phyloP scores from a whole-genome alignment of 2,329 filamentous ascomycete species.

The Scytalidium sp. region DNA sequence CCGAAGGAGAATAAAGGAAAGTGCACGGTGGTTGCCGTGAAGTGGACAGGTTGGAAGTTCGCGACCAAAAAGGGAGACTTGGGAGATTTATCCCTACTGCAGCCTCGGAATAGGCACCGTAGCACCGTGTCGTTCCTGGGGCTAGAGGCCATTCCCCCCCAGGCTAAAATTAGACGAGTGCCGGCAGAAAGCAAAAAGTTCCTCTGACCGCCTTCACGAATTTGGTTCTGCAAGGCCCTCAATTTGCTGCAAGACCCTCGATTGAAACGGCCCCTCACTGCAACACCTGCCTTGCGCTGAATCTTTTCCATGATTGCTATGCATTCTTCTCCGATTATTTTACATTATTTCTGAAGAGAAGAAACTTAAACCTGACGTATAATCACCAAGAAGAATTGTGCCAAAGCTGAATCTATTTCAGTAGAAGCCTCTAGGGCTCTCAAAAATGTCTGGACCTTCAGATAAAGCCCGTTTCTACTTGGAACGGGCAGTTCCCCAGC shows the following conservation, averaged over 20 bases:
- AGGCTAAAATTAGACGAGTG: background rate
- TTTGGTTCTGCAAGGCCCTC: background rate
- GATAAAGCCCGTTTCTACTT: slow-evolving; percentile 96
- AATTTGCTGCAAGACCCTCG: background rate
- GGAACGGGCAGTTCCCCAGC: slow-evolving; percentile 86
- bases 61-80: background rate
- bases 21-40: slow-evolving; percentile 9
- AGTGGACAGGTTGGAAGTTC: slow-evolving; percentile 1
- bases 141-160: background rate
- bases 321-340: too few relatives aligned
- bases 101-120: background rate
- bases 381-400: slow-evolving; percentile 3
- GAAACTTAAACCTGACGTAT: too few relatives aligned
- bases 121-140: background rate
- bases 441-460: slow-evolving; percentile 72
- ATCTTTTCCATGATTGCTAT: too few relatives aligned
- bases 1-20: slow-evolving; percentile 13
- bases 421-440: slow-evolving; percentile 10
- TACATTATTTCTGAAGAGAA: too few relatives aligned
- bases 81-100: background rate
- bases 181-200: background rate
- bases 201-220: background rate
- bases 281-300: background rate
- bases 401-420: background rate
- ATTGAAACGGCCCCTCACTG: background rate